Evolutionary conservation across 2,329 filamentous ascomycete genomes (phyloP), one percentile per base, ranked within the genome.

Genomic region (Epichloe gansuensis): DNA sequence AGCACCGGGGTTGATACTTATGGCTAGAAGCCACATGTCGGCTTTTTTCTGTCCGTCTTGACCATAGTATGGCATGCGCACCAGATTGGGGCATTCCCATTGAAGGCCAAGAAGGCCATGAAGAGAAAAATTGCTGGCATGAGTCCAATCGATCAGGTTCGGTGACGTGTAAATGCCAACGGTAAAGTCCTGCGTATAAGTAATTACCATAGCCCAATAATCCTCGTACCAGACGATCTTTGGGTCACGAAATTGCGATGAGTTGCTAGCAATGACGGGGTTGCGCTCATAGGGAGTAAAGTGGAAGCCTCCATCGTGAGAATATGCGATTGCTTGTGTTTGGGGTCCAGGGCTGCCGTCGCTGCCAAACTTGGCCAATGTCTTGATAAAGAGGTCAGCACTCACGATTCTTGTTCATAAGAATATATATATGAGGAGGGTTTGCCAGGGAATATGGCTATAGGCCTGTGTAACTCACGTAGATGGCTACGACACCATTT

Each of bases 21-120:
- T 69, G 3, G 66, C 57, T 57, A 82, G 60, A 23, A 78, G 65
- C 64, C 63, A 72, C 57, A 60, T 57, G 15, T 61, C 56, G 25
- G 64, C 61, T 6, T 60, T 55, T 12, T 47, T 55, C 1, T 59
- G 42, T 0, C 64, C 9, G 31, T 31, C 64, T n/a, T 64, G 57
- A 21, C 71, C 64, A 3, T 65, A 50, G 54, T 68, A 56, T 0
- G 76, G 77, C 51, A 84, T 73, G 35, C 71, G 66, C 1, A 84
- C 71, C 39, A 84, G 62, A 56, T 82, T 84, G 0, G 81, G 81
- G 49, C 80, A 84, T 62, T 84, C 81, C 58, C 80, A 83, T 58
- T 82, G 77, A 1, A 73, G 58, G 5, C 74, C 80, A 3, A 75
- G 69, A 2, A 78, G 66, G 15, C 74, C 76, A 45, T 72, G 64